phyloP scores from a whole-genome alignment of 2,329 filamentous ascomycete genomes.

The Remersonia thermophila region DNA sequence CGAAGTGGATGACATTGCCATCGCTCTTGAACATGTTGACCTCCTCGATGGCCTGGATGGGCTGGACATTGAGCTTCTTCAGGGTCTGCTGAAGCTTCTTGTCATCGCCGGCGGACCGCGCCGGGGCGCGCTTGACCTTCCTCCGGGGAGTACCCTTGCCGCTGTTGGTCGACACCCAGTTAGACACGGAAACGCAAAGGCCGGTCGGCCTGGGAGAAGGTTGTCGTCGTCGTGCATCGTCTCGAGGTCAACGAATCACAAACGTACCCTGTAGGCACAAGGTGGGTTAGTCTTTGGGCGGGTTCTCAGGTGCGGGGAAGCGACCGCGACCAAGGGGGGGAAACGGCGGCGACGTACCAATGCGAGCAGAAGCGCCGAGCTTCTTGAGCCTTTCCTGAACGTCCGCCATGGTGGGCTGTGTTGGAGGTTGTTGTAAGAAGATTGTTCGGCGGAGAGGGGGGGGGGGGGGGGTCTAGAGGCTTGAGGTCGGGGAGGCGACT shows the following conservation, averaged over 20 bases:
- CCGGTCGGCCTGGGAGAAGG: slow-evolving; percentile 8
- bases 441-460: slow-evolving; percentile 6
- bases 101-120: slow-evolving; percentile 87
- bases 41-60: slow-evolving; percentile 98
- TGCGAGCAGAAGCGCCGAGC: slow-evolving; percentile 43
- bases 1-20: slow-evolving; percentile 99
- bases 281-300: slow-evolving; percentile 12
- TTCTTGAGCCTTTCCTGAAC: slow-evolving; percentile 49
- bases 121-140: slow-evolving; percentile 97
- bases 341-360: slow-evolving; percentile 46
- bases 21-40: slow-evolving; percentile 99
- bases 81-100: slow-evolving; percentile 97
- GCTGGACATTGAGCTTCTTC: slow-evolving; percentile 99
- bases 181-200: slow-evolving; percentile 17
- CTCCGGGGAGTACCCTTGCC: slow-evolving; percentile 97
- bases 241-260: slow-evolving; percentile 4
- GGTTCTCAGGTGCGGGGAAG: no score
- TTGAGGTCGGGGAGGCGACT: slow-evolving; percentile 10
- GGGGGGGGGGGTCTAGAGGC: slow-evolving; percentile 9
- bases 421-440: not conserved
- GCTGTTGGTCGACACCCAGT: slow-evolving; percentile 28
- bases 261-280: slow-evolving; percentile 20
- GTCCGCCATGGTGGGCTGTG: slow-evolving; percentile 42
- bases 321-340: not conserved
- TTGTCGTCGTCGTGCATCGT: not conserved